Evolutionary conservation across 257 asterid species (phyloP).

Genomic region (Penstemon barbatus): DNA sequence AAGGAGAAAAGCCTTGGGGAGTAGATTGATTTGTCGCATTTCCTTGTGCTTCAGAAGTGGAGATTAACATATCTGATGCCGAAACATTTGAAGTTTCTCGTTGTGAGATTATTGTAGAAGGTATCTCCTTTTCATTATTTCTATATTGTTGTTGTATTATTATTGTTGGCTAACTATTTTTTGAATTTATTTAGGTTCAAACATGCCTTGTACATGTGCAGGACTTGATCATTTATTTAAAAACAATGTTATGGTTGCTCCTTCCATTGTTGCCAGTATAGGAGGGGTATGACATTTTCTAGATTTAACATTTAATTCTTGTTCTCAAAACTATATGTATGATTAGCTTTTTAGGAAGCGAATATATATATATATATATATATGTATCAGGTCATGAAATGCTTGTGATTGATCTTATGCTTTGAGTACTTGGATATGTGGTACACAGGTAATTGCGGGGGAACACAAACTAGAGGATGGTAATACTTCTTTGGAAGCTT

Average conservation of each 20-base stretch:
- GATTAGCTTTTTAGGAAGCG: too few relatives aligned
- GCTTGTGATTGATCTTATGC: too few relatives aligned
- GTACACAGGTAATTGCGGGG: too few relatives aligned
- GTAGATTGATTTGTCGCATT: conserved; percentile 95
- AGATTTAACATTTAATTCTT: too few relatives aligned
- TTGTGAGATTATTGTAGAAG: conserved; percentile 89
- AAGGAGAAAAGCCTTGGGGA: conserved; percentile 94
- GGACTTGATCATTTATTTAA: conserved; percentile 83
- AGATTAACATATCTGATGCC: conserved; percentile 90
- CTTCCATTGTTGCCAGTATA: conserved; percentile 94
- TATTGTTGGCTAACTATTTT: conserved; percentile 22
- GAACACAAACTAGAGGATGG: too few relatives aligned
- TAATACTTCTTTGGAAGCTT: too few relatives aligned
- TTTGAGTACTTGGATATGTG: too few relatives aligned
- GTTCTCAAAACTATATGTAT: too few relatives aligned
- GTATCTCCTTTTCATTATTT: conserved; percentile 37
- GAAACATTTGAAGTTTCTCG: conserved; percentile 76
- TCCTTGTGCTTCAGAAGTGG: conserved; percentile 93
- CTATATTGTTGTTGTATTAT: conserved; percentile 35
- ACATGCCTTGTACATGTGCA: conserved; percentile 93
- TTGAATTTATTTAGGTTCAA: conserved; percentile 28
- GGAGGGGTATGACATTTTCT: conserved; percentile 74
- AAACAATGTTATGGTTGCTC: conserved; percentile 83
- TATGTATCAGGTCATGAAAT: too few relatives aligned
- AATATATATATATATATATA: too few relatives aligned